phyloP scores from a whole-genome alignment of 164 flowering plant genomes.

The Sedum album region DNA sequence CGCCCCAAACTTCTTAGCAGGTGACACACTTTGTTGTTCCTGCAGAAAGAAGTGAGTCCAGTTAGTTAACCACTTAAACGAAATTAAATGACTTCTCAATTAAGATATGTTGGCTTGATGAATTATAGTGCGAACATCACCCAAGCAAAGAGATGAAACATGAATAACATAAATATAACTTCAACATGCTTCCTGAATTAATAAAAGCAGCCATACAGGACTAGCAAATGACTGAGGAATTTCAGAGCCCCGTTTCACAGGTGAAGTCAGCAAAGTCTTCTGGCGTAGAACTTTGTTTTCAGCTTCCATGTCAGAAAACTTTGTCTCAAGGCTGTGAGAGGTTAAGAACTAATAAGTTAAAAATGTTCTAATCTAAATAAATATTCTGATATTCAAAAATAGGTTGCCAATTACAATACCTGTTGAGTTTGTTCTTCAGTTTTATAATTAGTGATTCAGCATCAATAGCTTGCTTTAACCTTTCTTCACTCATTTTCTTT shows the following conservation, averaged over 20 bases:
- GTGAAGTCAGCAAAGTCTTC: constrained; percentile 43
- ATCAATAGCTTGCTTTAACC: constrained; percentile 82
- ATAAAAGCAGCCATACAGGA: constrained; percentile 18
- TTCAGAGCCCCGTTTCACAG: constrained; percentile 46
- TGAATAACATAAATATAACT: not conserved
- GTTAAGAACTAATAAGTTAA: not conserved
- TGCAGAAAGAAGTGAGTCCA: constrained; percentile 21
- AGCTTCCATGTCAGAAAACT: constrained; percentile 67
- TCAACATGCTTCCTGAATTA: not conserved
- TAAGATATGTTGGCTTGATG: constrained; percentile 29
- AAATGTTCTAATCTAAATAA: not conserved
- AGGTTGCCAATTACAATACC: not conserved
- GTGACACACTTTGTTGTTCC: constrained; percentile 54
- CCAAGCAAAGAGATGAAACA: constrained; percentile 19
- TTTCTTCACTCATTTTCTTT: constrained; percentile 74
- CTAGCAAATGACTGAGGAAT: constrained; percentile 26
- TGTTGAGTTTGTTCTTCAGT: constrained; percentile 43
- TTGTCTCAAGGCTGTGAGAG: constrained; percentile 68
- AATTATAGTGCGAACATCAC: constrained; percentile 55
- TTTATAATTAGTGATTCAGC: constrained; percentile 74
- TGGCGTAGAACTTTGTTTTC: constrained; percentile 75
- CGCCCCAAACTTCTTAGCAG: constrained; percentile 38
- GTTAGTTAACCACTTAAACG: not conserved
- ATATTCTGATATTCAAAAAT: not conserved
- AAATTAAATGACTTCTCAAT: not conserved